Evolutionary conservation across 371 early-diverging fungal genomes (phyloP), one percentile per base, ranked within the genome.

Genomic region (Haplosporangium sp.): DNA sequence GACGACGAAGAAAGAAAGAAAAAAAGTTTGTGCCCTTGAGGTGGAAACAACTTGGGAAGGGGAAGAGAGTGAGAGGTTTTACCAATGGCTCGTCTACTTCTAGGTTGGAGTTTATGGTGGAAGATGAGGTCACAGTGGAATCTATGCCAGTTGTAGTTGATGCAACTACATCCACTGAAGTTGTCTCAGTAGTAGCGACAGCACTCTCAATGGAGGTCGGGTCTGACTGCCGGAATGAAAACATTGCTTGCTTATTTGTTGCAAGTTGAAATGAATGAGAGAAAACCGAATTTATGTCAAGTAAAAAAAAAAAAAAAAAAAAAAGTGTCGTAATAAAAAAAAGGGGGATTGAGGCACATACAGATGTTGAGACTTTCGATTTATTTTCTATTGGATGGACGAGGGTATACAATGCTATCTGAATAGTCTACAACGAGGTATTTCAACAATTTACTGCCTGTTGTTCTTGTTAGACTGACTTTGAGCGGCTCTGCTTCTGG

Each of bases 141-240:
- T 40, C 42, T 1, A 56, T 1, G 37, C 56, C 44, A 44, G 44
- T 44, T 11, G 44, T 44, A 50, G 19, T 17, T 17, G 61, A 55
- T 55, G 55, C 34, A 55, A 55, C 5, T 20, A 34, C 8, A 19
- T 27, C 55, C 9, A 6, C 55, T 19, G 4, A 8, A 9, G 55
- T 20, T 27, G 55, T 13, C 8, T 55, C 50, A 13, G 53, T n/a
- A n/a, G 66, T n/a, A n/a, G 53, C 65, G 5, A 17, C 47, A 27
- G 45, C 17, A 19, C 57, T 44, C 20, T 68, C 68, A 19, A 6
- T 35, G 27, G 65, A 40, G 17, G 34, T 40, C 4, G 61, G 42
- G 4, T 68, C 68, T 61, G 50, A 2, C 37, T 68, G 68, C 42
- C 68, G 68, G 61, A 68, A 68, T 61, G 68, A 68, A 37, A 68